Evolutionary conservation across 2,329 filamentous ascomycete species (phyloP).

Genomic region (Botrytis squamosa): DNA sequence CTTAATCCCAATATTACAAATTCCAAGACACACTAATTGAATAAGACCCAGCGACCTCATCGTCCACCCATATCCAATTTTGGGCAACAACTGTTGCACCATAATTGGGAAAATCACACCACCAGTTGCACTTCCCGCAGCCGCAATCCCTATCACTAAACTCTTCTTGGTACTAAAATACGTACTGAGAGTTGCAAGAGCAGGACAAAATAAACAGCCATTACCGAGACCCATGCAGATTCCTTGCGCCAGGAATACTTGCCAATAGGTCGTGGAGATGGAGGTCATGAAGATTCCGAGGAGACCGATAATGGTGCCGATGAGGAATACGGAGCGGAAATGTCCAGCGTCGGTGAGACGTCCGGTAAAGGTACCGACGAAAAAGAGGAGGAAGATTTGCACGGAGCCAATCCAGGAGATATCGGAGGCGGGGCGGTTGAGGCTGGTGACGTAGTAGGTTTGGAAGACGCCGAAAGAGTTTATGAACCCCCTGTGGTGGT

Average conservation of each 20-base stretch:
- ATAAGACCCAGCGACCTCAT: constrained; percentile 49
- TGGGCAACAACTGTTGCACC: constrained; percentile 43
- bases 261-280: constrained; percentile 44
- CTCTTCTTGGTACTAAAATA: constrained; percentile 45
- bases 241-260: constrained; percentile 47
- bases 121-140: constrained; percentile 43
- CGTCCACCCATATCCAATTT: constrained; percentile 48
- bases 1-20: constrained; percentile 43
- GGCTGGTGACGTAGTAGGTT: constrained; percentile 43
- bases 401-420: constrained; percentile 50
- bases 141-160: constrained; percentile 42
- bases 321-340: constrained; percentile 36
- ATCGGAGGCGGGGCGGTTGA: constrained; percentile 39
- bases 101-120: constrained; percentile 47
- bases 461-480: constrained; percentile 48
- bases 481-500: constrained; percentile 38
- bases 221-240: constrained; percentile 44
- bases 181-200: constrained; percentile 42
- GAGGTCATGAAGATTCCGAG: constrained; percentile 45
- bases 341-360: constrained; percentile 44
- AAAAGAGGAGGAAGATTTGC: constrained; percentile 46
- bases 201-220: constrained; percentile 45
- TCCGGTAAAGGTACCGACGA: constrained; percentile 44
- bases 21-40: constrained; percentile 40
- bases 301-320: constrained; percentile 37